Evolutionary conservation across 2,329 filamentous ascomycete genomes (phyloP), one percentile per base, ranked within the genome.

Genomic region (Ophiocordyceps camponoti-leonardi): DNA sequence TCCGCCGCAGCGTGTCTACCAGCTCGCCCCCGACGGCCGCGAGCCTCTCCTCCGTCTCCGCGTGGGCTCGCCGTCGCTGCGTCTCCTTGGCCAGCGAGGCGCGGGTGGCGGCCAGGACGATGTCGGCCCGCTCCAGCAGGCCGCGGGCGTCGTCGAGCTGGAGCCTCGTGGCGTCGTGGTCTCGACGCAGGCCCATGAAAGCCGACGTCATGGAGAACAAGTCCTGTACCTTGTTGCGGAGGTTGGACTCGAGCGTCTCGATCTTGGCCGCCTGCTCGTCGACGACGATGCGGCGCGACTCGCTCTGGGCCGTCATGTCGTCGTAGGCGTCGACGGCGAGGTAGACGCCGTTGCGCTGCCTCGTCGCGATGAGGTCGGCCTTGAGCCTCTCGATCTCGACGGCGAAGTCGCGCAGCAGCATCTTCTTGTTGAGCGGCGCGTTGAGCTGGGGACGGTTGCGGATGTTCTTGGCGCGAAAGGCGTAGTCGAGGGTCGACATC

Each of bases 391-490:
- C 87, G 44, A 98, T 95, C 58, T 98, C 92, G 22, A 73, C 69
- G 0, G 90, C 92, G 51, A 94, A 94, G 52, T 98, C 92, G 48
- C 77, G 81, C 12, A 98, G 72, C 13, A 98, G 64, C 3, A 86
- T 94, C 65, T 92, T 94, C 64, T 96, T 98, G 51, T 86, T 88
- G 51, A 96, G 78, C 57, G 86, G 76, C 43, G 86, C 84, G 62
- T 96, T 98, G 54, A 94, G 73, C 58, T 98, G 92, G 1, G 92
- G 93, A 63, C 95, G 95, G 64, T 98, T 98, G 44, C 86, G 83
- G 56, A 98, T 98, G 54, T 98, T 96, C 69, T 98, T 98, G 16
- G 92, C 92, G 42, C 92, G 78, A 65, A 96, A 96, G 12, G 92
- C 93, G 58, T 98, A 98, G 61, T 98, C 92, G 2, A 98, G 73